A percentile compares a stretch with the other conserved stretches of the same genome.
These are phyloP conservation scores for Tricharina praecox DNA, from an alignment of 495 filamentous ascomycete species.

Conservation along the genomic window DNA sequence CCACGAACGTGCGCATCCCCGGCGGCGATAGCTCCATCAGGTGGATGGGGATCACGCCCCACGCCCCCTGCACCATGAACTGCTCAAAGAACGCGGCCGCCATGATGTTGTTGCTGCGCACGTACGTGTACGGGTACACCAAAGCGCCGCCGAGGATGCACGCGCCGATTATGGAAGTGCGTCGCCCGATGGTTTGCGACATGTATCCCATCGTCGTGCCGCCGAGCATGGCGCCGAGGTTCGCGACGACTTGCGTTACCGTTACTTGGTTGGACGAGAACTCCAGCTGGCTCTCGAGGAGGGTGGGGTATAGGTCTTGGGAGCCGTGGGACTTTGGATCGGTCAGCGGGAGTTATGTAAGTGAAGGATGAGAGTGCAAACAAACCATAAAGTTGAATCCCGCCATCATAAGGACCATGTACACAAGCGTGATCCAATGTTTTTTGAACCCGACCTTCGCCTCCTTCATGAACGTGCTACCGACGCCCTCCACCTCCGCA, in stretches of 20 bases:
- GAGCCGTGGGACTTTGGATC: constrained; percentile 71
- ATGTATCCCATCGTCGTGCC: constrained; percentile 50
- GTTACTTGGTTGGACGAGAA: constrained; percentile 54
- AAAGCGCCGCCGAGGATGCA: constrained; percentile 40
- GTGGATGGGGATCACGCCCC: constrained; percentile 64
- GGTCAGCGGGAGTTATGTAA: too few species aligned
- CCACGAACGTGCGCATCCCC: constrained; percentile 49
- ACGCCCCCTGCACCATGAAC: constrained; percentile 65
- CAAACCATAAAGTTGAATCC: constrained; percentile 28
- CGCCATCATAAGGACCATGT: constrained; percentile 53
- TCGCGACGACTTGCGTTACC: constrained; percentile 53
- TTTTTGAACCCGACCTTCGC: constrained; percentile 27
- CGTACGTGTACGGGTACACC: constrained; percentile 30
- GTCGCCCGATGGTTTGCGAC: constrained; percentile 54
- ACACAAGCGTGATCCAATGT: constrained; percentile 54
- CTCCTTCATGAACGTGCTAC: constrained; percentile 35
- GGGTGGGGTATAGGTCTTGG: constrained; percentile 79
- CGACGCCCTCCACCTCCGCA: constrained; percentile 27
- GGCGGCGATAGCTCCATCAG: constrained; percentile 61
- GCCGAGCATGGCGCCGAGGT: constrained; percentile 52
- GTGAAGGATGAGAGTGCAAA: too few species aligned
- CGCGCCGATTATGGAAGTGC: constrained; percentile 44
- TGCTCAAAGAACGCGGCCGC: constrained; percentile 58
- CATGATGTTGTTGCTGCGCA: constrained; percentile 40
- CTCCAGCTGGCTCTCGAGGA: constrained; percentile 60